A percentile compares a stretch with the other conserved stretches of the same genome.
These are phyloP conservation scores for Diutina scorzettiae DNA, from an alignment of 1,139 yeast genomes.

Conservation along the genomic window DNA sequence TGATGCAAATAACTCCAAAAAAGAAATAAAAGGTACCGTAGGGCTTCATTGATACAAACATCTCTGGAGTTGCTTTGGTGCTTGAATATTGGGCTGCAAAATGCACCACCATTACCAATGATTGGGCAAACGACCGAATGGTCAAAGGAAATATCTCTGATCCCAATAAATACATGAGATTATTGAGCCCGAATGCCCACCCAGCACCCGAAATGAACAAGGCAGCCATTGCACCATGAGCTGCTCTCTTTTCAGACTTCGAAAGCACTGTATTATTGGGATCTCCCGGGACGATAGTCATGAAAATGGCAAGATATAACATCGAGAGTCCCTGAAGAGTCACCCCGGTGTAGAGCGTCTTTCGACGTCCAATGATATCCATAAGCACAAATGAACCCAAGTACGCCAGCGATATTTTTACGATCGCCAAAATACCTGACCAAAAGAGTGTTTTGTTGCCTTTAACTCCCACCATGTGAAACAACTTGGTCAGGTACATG, in stretches of 20 bases:
- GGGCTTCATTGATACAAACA: slow-evolving; percentile 35
- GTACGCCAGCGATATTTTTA: slow-evolving; percentile 33
- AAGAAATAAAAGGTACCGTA: slow-evolving; percentile 48
- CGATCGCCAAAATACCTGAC: slow-evolving; percentile 39
- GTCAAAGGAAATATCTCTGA: slow-evolving; percentile 49
- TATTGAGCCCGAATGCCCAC: slow-evolving; percentile 55
- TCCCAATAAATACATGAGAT: slow-evolving; percentile 45
- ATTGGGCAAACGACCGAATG: slow-evolving; percentile 42
- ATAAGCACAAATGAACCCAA: slow-evolving; percentile 34
- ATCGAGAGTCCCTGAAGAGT: slow-evolving; percentile 11
- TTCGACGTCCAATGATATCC: slow-evolving; percentile 35
- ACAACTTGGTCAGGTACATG: slow-evolving; percentile 46
- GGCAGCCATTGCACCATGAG: slow-evolving; percentile 41
- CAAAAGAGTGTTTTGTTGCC: slow-evolving; percentile 24
- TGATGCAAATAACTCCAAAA: slow-evolving; percentile 28
- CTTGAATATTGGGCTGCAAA: slow-evolving; percentile 50
- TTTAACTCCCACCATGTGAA: slow-evolving; percentile 35
- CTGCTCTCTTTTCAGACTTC: slow-evolving; percentile 23
- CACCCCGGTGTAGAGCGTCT: slow-evolving; percentile 27
- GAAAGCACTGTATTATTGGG: slow-evolving; percentile 19
- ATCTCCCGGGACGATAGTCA: slow-evolving; percentile 36
- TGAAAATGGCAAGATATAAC: slow-evolving; percentile 31
- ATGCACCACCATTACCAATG: slow-evolving; percentile 45
- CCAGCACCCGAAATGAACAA: slow-evolving; percentile 43
- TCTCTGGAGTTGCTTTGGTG: slow-evolving; percentile 43